These are phyloP conservation scores for Fusarium camptoceras DNA, from an alignment of 2,329 filamentous ascomycete species.

Conservation along the genomic window DNA sequence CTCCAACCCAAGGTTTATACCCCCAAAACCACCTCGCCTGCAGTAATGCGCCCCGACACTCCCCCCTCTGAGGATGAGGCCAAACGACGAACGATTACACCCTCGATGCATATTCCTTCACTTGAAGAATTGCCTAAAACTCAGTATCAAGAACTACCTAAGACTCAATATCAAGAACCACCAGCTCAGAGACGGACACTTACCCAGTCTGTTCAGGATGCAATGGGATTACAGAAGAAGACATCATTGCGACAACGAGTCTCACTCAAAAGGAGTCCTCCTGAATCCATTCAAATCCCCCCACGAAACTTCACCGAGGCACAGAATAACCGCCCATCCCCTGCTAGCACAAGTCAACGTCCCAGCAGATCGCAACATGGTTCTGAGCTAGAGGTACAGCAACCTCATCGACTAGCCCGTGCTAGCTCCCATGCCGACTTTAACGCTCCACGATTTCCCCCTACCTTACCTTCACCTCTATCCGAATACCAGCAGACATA, in stretches of 20 bases:
- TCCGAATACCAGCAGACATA: slow-evolving; percentile 64
- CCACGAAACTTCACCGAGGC: slow-evolving; percentile 47
- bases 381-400: slow-evolving; percentile 58
- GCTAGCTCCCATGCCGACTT: slow-evolving; percentile 51
- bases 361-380: slow-evolving; percentile 53
- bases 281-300: slow-evolving; percentile 66
- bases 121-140: slow-evolving; percentile 19
- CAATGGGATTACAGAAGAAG: slow-evolving; percentile 50
- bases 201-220: slow-evolving; percentile 28
- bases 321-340: slow-evolving; percentile 46
- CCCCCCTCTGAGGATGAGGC: slow-evolving; percentile 19
- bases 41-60: slow-evolving; percentile 48
- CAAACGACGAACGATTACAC: slow-evolving; percentile 34
- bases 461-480: slow-evolving; percentile 49
- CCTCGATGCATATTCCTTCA: slow-evolving; percentile 17
- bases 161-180: slow-evolving; percentile 1
- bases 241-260: slow-evolving; percentile 66
- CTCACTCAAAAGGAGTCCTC: slow-evolving; percentile 64
- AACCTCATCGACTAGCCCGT: slow-evolving; percentile 50
- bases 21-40: slow-evolving; percentile 63
- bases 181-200: slow-evolving; percentile 35
- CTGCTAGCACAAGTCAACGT: slow-evolving; percentile 50
- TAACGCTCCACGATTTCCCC: slow-evolving; percentile 39
- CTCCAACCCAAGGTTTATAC: slow-evolving; percentile 70
- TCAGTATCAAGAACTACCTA: slow-evolving; percentile 8